These are phyloP conservation scores for Boechera retrofracta DNA, from an alignment of 345 rosid genomes.

Conservation along the genomic window DNA sequence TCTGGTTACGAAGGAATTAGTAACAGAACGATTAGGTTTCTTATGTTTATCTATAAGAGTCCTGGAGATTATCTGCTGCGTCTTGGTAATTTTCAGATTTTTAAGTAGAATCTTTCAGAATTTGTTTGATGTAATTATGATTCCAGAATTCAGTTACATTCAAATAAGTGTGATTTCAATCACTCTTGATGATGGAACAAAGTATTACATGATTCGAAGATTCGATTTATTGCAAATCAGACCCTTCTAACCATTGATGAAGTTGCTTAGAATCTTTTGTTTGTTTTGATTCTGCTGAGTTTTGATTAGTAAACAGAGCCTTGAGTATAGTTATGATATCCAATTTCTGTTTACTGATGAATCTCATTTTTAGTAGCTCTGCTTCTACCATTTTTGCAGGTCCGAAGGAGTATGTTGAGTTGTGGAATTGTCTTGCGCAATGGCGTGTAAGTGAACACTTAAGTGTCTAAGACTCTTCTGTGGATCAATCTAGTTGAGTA, in stretches of 20 bases:
- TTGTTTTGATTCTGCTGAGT: background rate
- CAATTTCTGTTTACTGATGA: background rate
- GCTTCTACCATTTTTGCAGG: conserved; percentile 44
- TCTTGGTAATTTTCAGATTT: conserved; percentile 46
- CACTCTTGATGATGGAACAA: background rate
- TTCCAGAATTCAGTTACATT: background rate
- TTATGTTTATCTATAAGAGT: conserved; percentile 68
- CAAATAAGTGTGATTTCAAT: background rate
- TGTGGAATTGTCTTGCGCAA: conserved; percentile 72
- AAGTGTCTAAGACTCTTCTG: background rate
- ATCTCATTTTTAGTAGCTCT: too few relatives aligned
- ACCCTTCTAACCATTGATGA: background rate
- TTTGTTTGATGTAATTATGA: background rate
- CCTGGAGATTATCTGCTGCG: conserved; percentile 53
- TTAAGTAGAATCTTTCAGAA: background rate
- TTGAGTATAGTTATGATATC: background rate
- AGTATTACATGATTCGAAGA: background rate
- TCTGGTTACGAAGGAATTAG: conserved; percentile 57
- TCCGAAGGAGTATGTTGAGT: conserved; percentile 62
- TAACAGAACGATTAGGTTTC: conserved; percentile 59
- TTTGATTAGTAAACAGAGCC: background rate
- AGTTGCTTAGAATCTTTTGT: background rate
- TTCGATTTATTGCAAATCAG: background rate
- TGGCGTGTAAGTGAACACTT: conserved; percentile 62
- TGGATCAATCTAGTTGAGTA: background rate